Base-by-base conservation (phyloP, 768 basidiomycete genomes). In the Phylloporus rhodoxanthus region DNA sequence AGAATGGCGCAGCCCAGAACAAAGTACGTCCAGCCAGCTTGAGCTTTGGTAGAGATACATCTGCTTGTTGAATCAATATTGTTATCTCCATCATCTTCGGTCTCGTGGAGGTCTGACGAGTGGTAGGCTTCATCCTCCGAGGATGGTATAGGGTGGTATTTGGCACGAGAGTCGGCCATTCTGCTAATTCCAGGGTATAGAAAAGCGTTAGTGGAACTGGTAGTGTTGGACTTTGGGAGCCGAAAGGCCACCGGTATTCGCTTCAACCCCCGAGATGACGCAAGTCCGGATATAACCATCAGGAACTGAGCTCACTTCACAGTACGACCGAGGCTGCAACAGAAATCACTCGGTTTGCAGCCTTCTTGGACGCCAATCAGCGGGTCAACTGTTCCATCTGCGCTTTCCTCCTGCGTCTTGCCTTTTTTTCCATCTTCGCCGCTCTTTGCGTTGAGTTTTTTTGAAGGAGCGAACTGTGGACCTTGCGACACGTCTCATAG, bases 1-100 rank as follows among this genome's bases (percentile, higher is more conserved):
- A 96, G 74, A 4, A 85, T 78, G 17, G 88, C 85, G 49, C 84
- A 84, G 3, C 92, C 91, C 15, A 93, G 67, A 20, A 86, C 65
- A 55, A 89, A 87, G 56, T 82, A 77, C 36, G 84, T 77, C 81
- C 83, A 84, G 43, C 70, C 66, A 57, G 84, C 75, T 40, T 70
- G 72, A 37, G 68, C 37, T 52, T 80, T 74, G 8, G 72, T 62
- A 11, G 42, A 42, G 19, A 30, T 42, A 45, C 60, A 43, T 64
- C 53, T 50, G 62, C 56, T 23, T 56, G 68, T 48, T 59, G 68
- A 15, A 54, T 57, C 5, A 36, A 42, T 19, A 11, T 3, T 21
- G 21, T 57, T 53, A 6, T 57, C 53, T 14, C 15, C 41, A 8
- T 43, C 45, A 15, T 48, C 36, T 38, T 19, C 36, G 17, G 17